phyloP scores from a whole-genome alignment of 495 filamentous ascomycete species.

The Friedmanniomyces simplex region DNA sequence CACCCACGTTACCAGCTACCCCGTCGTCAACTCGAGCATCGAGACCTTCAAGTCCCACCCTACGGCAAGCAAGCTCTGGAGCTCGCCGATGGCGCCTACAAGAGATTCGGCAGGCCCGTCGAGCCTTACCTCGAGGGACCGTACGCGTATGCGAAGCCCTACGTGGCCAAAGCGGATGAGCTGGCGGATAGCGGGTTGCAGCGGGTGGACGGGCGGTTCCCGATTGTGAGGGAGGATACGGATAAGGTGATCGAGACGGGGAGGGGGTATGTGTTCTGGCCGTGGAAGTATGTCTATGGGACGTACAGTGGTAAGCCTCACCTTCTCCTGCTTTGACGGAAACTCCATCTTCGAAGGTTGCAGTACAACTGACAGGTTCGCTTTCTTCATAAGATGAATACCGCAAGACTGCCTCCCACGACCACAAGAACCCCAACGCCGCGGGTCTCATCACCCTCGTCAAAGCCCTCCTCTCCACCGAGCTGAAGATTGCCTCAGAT shows the following conservation, averaged over 20 bases:
- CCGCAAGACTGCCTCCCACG: slow-evolving; percentile 57
- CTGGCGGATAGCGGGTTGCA: slow-evolving; percentile 65
- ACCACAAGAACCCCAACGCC: slow-evolving; percentile 22
- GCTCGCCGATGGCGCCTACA: slow-evolving; percentile 57
- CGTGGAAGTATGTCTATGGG: slow-evolving; percentile 60
- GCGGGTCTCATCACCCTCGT: slow-evolving; percentile 50
- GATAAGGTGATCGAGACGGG: slow-evolving; percentile 60
- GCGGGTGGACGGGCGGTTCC: slow-evolving; percentile 69
- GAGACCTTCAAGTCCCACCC: slow-evolving; percentile 62
- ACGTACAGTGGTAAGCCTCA: slow-evolving; percentile 40
- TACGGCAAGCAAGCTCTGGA: slow-evolving; percentile 72
- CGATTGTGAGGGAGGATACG: slow-evolving; percentile 80
- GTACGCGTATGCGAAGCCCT: slow-evolving; percentile 68
- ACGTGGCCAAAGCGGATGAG: slow-evolving; percentile 68
- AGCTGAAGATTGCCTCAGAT: slow-evolving; percentile 61
- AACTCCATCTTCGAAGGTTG: too few species aligned
- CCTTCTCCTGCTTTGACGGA: neutral
- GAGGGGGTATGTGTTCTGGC: slow-evolving; percentile 53
- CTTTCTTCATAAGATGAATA: slow-evolving; percentile 49
- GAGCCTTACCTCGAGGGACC: slow-evolving; percentile 68
- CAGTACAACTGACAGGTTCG: neutral
- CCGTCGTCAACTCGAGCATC: slow-evolving; percentile 71
- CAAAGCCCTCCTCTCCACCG: slow-evolving; percentile 66
- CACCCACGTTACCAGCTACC: slow-evolving; percentile 69
- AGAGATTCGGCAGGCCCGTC: slow-evolving; percentile 56